These are phyloP conservation scores for Venturia carpophila DNA, from an alignment of 2,329 filamentous ascomycete genomes.

Conservation along the genomic window DNA sequence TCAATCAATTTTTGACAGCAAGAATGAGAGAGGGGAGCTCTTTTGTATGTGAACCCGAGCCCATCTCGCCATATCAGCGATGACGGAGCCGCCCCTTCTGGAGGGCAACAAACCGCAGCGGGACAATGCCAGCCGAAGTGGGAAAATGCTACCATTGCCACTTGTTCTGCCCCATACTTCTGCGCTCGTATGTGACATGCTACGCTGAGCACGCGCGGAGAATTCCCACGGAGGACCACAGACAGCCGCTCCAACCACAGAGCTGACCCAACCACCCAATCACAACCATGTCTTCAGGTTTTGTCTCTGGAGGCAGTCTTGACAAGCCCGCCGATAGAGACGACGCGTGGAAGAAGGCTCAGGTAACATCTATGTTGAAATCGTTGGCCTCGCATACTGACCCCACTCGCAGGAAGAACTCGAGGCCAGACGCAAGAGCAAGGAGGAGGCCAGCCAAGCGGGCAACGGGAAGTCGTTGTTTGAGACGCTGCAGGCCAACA, in stretches of 20 bases:
- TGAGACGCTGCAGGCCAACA: slow-evolving; percentile 73
- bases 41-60: not conserved
- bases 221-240: not conserved
- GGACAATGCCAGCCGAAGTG: not conserved
- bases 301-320: slow-evolving; percentile 23
- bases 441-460: slow-evolving; percentile 48
- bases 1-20: not conserved
- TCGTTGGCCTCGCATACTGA: not conserved
- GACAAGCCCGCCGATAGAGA: slow-evolving; percentile 36
- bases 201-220: not conserved
- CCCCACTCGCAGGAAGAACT: slow-evolving; percentile 28
- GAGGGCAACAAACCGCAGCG: not conserved
- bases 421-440: slow-evolving; percentile 45
- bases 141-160: slow-evolving; percentile 1
- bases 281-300: slow-evolving; percentile 22
- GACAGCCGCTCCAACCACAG: slow-evolving; percentile 1
- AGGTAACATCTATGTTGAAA: slow-evolving; percentile 40
- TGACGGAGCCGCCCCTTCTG: not conserved
- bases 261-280: slow-evolving; percentile 2
- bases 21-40: not conserved
- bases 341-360: slow-evolving; percentile 57
- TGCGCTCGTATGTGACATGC: not conserved
- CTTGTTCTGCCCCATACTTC: not conserved
- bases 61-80: not conserved
- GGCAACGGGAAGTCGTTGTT: slow-evolving; percentile 55